Base-by-base conservation (phyloP, 192 early-diverging fungal genomes). In the Cetraspora pellucida region DNA sequence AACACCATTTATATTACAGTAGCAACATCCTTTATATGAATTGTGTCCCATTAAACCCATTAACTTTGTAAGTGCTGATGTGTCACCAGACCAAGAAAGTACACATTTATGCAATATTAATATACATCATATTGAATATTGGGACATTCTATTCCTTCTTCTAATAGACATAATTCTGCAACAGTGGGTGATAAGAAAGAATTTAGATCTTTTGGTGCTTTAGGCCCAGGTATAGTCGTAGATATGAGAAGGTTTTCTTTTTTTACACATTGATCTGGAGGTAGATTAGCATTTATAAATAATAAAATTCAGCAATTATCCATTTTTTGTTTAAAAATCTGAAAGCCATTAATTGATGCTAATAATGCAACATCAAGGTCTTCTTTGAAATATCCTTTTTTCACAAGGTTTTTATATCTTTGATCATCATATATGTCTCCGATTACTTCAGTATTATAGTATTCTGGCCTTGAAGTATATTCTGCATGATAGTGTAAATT, bases 191-290 rank as follows among this genome's bases (percentile, higher is more conserved):
- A 28, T 19, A 65, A 28, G 13, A 65, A 65, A 37, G 63, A 65
- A 28, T 65, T 65, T 28, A 65, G 28, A n/a, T 65, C 31, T 65
- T 65, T 65, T 5, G 31, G 63, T 14, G 10, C 37, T n/a, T 65
- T 65, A 17, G 63, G 37, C 14, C 27, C 63, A 28, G 31, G 37
- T 8, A 65, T 65, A 27, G 31, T 65, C 9, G 63, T 28, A n/a
- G 63, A 28, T 28, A 65, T 65, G 17, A 65, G 14, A 28, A 65
- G 17, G 9, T 65, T 65, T 19, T 65, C 63, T 65, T 65, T 65
- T 28, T 65, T 65, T 37, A 65, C 63, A 3, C 19, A 2, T 43
- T 65, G 27, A 13, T 65, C 25, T 9, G 37, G 63, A 28, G 28
- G 37, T 17, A 65, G 17, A 28, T 65, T 65, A 8, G 63, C 63